These are phyloP conservation scores for Cladobotryum protrusum DNA, from an alignment of 2,329 filamentous ascomycete genomes.

Conservation along the genomic window DNA sequence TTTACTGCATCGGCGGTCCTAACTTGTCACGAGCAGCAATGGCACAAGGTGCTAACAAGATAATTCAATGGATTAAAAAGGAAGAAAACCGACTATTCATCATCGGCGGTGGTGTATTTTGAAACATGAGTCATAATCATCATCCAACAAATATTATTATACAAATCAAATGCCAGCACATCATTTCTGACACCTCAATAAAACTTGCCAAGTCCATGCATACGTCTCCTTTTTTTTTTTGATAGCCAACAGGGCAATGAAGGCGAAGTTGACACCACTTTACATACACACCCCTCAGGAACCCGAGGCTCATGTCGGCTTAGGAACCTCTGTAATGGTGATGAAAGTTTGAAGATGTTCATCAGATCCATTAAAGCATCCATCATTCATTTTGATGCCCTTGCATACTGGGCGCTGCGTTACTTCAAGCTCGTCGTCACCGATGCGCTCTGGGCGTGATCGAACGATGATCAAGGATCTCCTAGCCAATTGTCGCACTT, in stretches of 20 bases:
- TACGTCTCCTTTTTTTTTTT: neutral
- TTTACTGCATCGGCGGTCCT: conserved; percentile 89
- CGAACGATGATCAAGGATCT: conserved; percentile 24
- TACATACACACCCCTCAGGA: too few relatives aligned
- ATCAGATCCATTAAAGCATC: conserved; percentile 2
- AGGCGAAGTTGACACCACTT: too few relatives aligned
- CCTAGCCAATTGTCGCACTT: conserved; percentile 29
- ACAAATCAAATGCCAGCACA: conserved; percentile 4
- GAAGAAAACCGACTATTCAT: conserved; percentile 96
- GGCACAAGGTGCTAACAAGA: conserved; percentile 78
- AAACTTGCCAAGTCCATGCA: neutral
- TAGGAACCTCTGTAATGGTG: conserved; percentile 14
- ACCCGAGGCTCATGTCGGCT: conserved; percentile 8
- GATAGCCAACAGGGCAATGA: too few relatives aligned
- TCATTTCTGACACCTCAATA: neutral
- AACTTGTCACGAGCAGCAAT: conserved; percentile 58
- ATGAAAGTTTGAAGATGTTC: conserved; percentile 12
- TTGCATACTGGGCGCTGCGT: conserved; percentile 6
- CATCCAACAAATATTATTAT: conserved; percentile 9
- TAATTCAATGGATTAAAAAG: conserved; percentile 83
- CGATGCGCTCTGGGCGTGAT: conserved; percentile 18
- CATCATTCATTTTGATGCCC: conserved; percentile 1
- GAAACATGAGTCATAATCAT: conserved; percentile 10
- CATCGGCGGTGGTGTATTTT: conserved; percentile 89
- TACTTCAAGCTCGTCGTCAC: conserved; percentile 18